Base-by-base conservation (phyloP, 2,329 filamentous ascomycete species). In the Xylaria sp. region DNA sequence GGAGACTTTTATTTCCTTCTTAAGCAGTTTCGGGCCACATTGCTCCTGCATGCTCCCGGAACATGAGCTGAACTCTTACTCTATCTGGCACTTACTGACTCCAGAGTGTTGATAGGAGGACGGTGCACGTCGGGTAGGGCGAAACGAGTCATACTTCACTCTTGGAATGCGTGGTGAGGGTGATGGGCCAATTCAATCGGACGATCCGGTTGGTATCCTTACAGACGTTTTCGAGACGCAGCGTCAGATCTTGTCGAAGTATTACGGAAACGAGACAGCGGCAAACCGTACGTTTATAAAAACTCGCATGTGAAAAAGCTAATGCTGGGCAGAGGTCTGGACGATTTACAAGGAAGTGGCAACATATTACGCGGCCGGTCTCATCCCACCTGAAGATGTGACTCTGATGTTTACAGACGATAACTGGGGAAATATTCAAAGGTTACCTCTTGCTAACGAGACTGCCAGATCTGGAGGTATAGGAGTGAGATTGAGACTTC, bases 371-470 rank as follows among this genome's bases (percentile, higher is more conserved):
- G 63, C 69, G 1, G 67, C 62, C 14, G 62, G 63, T 3, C 63
- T 70, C 4, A 35, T 67, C 57, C 78, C 81, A 1, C 87, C 88
- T 0, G 88, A 91, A 38, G 84, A 89, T 69, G 84, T 91, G 28
- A 91, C 87, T 1, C 78, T 91, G 23, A 79, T 91, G 4, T 91
- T 87, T 84, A 82, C 87, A 0, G 89, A 91, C 71, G 89, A 91
- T 75, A 91, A 90, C 75, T 89, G 82, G 80, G 88, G 88, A 11
- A 88, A 89, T 72, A 82, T 89, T 25, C 81, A 87, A 28, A 79
- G 88, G 21, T 77, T 91, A 31, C 89, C 89, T 4, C 74, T 86
- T 15, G 78, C 75, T 1, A 83, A 86, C 63, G 89, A 91, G 76
- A 86, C 82, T 2, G 74, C 76, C n/a, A 78, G 88, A 11, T 76